Base-by-base conservation (phyloP, 441 rosid species). In the Eruca vesicaria region DNA sequence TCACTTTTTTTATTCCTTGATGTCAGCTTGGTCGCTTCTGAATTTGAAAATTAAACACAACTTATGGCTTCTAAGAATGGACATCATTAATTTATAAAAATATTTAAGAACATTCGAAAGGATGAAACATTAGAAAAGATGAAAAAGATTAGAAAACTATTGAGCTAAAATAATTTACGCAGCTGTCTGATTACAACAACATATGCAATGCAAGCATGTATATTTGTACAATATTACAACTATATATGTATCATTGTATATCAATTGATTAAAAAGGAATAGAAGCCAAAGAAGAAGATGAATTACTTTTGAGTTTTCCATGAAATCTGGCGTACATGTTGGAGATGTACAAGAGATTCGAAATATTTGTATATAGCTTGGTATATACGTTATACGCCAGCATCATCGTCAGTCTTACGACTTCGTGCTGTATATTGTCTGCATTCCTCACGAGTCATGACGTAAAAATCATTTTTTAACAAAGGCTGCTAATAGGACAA, bases 331-430 rank as follows among this genome's bases (percentile, higher is more conserved):
- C 78, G 66, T 68, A 62, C 71, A 69, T 78, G 65, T 43, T 68
- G 55, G 65, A n/a, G n/a, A 61, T 7, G 21, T 50, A 16, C 66
- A 60, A 78, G 70, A 73, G 52, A 63, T 69, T 73, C 77, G 26
- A 72, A 67, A 73, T 32, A 72, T 61, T 20, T 78, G 60, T 41
- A 68, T 29, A 59, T 72, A 41, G 60, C 73, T 78, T 62, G 28
- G 55, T 53, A 23, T 73, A 62, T 67, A 72, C 72, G 80, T 68
- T 33, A 35, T 77, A 66, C 57, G 69, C 12, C 52, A 59, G 55
- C 69, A 72, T 61, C 80, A 38, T 66, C 80, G 73, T 78, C 32
- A 36, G 73, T 66, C 64, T 66, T 72, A 66, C 73, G 77, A 72
- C 68, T 67, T 77, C 31, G 60, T 64, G 48, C 21, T 77, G 68